These are phyloP conservation scores for Debaryomyces subglobosus DNA, from an alignment of 1,139 yeast species.

Conservation along the genomic window DNA sequence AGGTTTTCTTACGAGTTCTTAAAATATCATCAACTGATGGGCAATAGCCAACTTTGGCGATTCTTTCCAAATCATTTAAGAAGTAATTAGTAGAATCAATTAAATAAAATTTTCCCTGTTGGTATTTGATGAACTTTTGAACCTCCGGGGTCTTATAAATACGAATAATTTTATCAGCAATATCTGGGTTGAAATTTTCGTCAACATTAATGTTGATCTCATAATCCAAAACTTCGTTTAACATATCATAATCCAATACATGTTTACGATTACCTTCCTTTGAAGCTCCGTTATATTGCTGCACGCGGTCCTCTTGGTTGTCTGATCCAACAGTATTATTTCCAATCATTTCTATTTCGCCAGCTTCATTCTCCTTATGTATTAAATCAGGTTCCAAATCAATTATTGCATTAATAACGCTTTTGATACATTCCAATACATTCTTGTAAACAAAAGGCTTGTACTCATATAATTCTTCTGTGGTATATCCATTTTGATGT, in stretches of 20 bases:
- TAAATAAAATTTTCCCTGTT: conserved; percentile 76
- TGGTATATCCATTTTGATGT: conserved; percentile 70
- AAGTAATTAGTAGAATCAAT: conserved; percentile 89
- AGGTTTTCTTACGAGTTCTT: conserved; percentile 88
- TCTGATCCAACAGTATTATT: conserved; percentile 7
- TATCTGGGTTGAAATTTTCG: conserved; percentile 44
- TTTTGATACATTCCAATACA: conserved; percentile 66
- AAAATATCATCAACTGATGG: conserved; percentile 80
- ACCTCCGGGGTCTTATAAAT: conserved; percentile 65
- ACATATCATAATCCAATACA: conserved; percentile 40
- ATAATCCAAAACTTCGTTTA: conserved; percentile 50
- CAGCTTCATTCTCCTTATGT: conserved; percentile 21
- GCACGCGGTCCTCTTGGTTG: conserved; percentile 8
- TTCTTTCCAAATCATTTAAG: conserved; percentile 66
- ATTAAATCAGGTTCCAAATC: conserved; percentile 54
- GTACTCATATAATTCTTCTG: conserved; percentile 65
- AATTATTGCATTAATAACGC: conserved; percentile 58
- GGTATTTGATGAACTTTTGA: conserved; percentile 54
- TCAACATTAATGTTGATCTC: conserved; percentile 53
- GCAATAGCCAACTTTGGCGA: conserved; percentile 59
- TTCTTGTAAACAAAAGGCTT: conserved; percentile 73
- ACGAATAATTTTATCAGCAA: conserved; percentile 48
- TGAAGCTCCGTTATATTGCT: conserved; percentile 15
- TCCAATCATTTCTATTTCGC: background rate
- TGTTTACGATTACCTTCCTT: conserved; percentile 20